Evolutionary conservation across 345 rosid genomes (phyloP), one percentile per base, ranked within the genome.

Genomic region (Linum trigynum): DNA sequence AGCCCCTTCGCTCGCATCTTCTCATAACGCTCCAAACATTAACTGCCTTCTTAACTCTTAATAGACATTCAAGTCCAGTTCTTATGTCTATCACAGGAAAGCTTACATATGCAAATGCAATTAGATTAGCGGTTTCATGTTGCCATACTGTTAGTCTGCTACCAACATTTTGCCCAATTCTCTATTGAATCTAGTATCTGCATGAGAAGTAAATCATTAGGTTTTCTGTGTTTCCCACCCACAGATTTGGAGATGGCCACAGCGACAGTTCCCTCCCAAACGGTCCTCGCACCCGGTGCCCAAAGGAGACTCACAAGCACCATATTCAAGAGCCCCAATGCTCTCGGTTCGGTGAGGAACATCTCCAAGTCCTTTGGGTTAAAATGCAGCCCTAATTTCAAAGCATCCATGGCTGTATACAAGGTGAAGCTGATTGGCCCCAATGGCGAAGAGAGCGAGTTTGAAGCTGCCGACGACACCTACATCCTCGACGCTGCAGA

Each of bases 401-500:
- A 57, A 17, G 74, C 84, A 5, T 74, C 84, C 0, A 85, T 86
- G 92, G 85, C 84, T 0, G 79, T 67, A 3, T 87, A 86, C 96
- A 89, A 87, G 72, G 69, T 92, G 23, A 92, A 84, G 84, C 74
- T 92, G 65, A 67, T 92, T 5, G 89, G 88, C 69, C 97, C 96
- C 0, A 76, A 86, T 0, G 96, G 92, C 0, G 74, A 75, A 14
- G 92, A 71, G 78, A 51, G 60, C 0, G 97, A 86, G 70, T 79
- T 92, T 0, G 90, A 89, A 40, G 95, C 86, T 9, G 66, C 72
- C 0, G 91, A 85, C 4, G 86, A 83, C 53, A 35, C 74, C 8
- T 87, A 77, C 90, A 85, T 92, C 59, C 81, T 92, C 14, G 97
- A 89, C 63, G 82, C 91, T 17, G 97, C 94, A 6, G 98, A 92